Conservation (phyloP, 2,329 filamentous ascomycete genomes). For the Blastomyces emzantsi region DNA sequence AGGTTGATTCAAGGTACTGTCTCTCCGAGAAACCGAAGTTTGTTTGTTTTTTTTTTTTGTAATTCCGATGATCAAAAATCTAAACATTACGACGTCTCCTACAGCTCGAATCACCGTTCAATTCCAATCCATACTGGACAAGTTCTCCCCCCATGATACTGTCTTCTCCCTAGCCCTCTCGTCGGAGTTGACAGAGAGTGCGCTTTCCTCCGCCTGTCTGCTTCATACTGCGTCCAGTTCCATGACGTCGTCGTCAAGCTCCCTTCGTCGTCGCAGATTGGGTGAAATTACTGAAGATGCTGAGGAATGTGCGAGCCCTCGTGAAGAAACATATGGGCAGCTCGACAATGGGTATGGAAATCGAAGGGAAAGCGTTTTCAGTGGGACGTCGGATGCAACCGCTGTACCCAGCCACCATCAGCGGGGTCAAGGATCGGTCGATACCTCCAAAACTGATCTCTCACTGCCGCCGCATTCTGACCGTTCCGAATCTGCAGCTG, state of each 20-base stretch:
- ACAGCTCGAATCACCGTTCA: conserved; percentile 71
- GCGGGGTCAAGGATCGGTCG: conserved; percentile 2
- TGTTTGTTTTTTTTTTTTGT: conserved; percentile 10
- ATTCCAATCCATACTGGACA: conserved; percentile 52
- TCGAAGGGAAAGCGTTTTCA: conserved; percentile 20
- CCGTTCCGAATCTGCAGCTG: conserved; percentile 2
- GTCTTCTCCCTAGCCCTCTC: conserved; percentile 65
- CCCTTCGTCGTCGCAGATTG: conserved; percentile 64
- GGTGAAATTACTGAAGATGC: conserved; percentile 93
- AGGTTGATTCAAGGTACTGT: conserved; percentile 78
- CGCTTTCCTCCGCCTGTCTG: conserved; percentile 79
- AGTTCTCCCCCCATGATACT: conserved; percentile 67
- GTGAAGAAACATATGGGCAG: conserved; percentile 9
- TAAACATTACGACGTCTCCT: conserved; percentile 14
- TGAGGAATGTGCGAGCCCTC: conserved; percentile 62
- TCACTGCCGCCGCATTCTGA: conserved; percentile 10
- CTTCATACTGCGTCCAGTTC: conserved; percentile 81
- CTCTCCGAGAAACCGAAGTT: conserved; percentile 12
- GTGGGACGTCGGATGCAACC: conserved; percentile 16
- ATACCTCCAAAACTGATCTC: conserved; percentile 9
- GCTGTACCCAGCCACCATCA: conserved; percentile 14
- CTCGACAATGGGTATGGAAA: conserved; percentile 8
- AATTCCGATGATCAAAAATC: conserved; percentile 1
- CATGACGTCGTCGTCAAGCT: conserved; percentile 74
- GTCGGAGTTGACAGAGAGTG: conserved; percentile 76